Evolutionary conservation across 768 basidiomycete genomes (phyloP), one percentile per base, ranked within the genome.

Genomic region (Lentinula raphanica): DNA sequence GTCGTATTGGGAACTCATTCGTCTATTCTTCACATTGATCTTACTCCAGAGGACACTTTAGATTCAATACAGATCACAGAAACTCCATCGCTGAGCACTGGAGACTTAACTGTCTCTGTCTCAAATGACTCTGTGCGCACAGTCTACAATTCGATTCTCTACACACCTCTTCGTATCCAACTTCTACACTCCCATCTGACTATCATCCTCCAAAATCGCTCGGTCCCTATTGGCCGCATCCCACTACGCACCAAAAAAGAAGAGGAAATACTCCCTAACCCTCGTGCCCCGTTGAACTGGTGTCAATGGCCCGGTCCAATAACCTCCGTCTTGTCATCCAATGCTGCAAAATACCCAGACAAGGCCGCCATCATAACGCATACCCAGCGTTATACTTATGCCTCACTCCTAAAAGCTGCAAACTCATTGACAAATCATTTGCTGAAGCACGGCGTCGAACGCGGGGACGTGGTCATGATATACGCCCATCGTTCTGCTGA

Each of bases 271-370:
- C 79, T 99, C 3, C 97, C 97, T 0, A 80, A 90, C 66, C 94
- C 96, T 2, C 85, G 83, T 11, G 88, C 84, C 15, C 88, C 98
- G 69, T 81, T 99, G 35, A 83, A 97, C 65, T 99, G 97, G 96
- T 96, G 93, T 71, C 95, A 88, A 53, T 99, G 88, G 84, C 93
- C 94, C 69, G 97, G 96, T 31, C 92, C 96, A 6, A 98, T 99
- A 67, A 93, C 96, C 13, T 90, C 96, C 68, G 84, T 98, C 23
- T 98, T 99, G 72, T 90, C 93, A 9, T 74, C 76, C 36, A 98
- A 99, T 73, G 97, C 97, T 2, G 76, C 79, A 11, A 71, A 75
- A 58, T 82, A 83, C 71, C 95, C 96, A 0, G 87, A 92, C 29
- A 77, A 87, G n/a, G 76, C 89, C 4, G 98, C 96, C 65, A 90